Base-by-base conservation (phyloP, 352 stramenopile species). In the Phytophthora pini region DNA sequence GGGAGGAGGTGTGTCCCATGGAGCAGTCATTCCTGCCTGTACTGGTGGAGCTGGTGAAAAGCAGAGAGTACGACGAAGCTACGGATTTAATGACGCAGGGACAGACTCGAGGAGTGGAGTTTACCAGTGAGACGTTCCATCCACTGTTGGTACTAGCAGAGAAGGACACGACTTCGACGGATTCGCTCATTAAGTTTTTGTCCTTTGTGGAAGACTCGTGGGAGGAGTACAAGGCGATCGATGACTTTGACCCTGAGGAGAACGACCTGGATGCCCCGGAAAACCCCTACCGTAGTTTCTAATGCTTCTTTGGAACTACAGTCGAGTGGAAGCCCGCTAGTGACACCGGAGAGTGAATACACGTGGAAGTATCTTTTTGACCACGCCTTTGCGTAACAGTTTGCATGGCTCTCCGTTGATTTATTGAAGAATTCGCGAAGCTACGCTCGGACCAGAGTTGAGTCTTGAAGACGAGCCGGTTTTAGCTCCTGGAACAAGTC, bases 181-280 rank as follows among this genome's bases (percentile, higher is more conserved):
- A 89, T 52, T 80, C 79, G 47, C 71, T 88, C 27, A 77, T 87
- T 29, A 72, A 68, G 46, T 84, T 93, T 32, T 49, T 90, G 2
- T 70, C 70, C 7, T 89, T 89, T 59, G 65, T 93, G 5, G 84
- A 93, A 31, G 70, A 89, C 26, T 72, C 73, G 20, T 90, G 83
- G 84, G 74, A 82, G 27, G 84, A 90, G 47, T 80, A 79, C 72
- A 87, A 88, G 74, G 40, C 55, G 24, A 60, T 83, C 49, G 73
- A 84, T 31, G 70, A 74, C 27, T 61, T 80, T 24, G 60, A 67
- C 29, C 61, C 68, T 8, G 60, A 67, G 11, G 62, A 71, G 6
- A 38, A 55, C 46, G 58, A 70, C 36, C 9, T 56, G 45, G 61
- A 74, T 27, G 68, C 76, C 13, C 47, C 61, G 10, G 61, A 77